Conservation (phyloP, 306 rosid species). For the Corylus heterophylla region DNA sequence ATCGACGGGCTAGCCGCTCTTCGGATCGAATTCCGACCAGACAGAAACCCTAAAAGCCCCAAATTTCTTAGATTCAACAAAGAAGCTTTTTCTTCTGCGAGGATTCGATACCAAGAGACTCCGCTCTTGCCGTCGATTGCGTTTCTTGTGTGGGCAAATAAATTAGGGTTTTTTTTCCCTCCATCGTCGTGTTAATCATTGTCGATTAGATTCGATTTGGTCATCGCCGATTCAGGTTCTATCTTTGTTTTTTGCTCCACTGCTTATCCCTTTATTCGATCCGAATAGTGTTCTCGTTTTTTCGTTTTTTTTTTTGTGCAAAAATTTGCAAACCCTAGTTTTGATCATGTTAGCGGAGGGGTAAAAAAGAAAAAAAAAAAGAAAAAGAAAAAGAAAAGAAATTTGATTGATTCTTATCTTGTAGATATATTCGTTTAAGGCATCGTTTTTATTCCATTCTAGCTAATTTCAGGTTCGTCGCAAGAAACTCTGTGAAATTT, state of each 20-base stretch:
- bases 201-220: background rate
- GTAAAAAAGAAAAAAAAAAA: background rate
- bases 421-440: conserved; percentile 45
- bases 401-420: conserved; percentile 33
- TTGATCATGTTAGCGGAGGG: conserved; percentile 29
- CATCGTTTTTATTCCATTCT: conserved; percentile 22
- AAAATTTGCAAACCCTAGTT: conserved; percentile 20
- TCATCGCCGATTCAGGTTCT: conserved; percentile 3
- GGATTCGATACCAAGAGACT: conserved; percentile 42
- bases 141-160: conserved; percentile 10
- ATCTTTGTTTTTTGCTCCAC: conserved; percentile 3
- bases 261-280: conserved; percentile 20
- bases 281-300: background rate
- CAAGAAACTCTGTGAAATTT: conserved; percentile 83
- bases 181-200: conserved; percentile 22
- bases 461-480: conserved; percentile 40
- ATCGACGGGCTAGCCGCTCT: conserved; percentile 58
- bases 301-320: background rate
- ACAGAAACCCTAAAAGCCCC: conserved; percentile 29
- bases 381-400: conserved; percentile 1
- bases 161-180: conserved; percentile 50
- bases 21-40: conserved; percentile 53
- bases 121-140: conserved; percentile 34
- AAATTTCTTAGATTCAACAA: background rate
- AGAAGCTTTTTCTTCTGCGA: conserved; percentile 17